These are phyloP conservation scores for Mycena filopes DNA, from an alignment of 768 basidiomycete genomes.

Conservation along the genomic window DNA sequence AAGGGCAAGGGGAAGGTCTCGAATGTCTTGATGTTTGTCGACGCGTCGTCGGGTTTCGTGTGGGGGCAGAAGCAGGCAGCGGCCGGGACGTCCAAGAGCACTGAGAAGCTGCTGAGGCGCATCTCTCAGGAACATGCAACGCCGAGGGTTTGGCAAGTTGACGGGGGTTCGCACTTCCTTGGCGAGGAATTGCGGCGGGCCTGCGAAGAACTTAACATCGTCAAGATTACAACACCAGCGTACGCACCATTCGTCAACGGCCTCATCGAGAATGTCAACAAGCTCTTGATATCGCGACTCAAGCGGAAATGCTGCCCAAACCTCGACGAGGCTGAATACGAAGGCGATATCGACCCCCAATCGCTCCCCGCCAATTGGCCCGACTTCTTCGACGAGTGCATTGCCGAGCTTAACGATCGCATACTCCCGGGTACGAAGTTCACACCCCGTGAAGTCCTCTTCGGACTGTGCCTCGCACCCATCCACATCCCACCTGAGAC, in stretches of 20 bases:
- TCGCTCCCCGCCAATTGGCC: background rate
- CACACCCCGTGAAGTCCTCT: background rate
- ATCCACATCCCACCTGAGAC: constrained; percentile 4
- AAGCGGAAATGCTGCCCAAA: constrained; percentile 9
- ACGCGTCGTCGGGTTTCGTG: background rate
- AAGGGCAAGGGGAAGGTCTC: constrained; percentile 2
- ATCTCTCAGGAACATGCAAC: background rate
- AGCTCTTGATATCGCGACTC: background rate
- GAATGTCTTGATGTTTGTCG: background rate
- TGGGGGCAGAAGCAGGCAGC: constrained; percentile 13
- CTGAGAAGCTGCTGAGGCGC: background rate
- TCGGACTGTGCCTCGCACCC: background rate
- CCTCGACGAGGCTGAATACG: constrained; percentile 2
- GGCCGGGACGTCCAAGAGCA: background rate
- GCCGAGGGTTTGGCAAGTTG: constrained; percentile 5
- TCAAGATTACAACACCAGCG: background rate
- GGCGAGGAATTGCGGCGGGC: background rate
- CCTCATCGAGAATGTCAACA: constrained; percentile 5
- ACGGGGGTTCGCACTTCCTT: constrained; percentile 4
- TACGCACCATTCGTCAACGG: constrained; percentile 9
- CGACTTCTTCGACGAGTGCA: constrained; percentile 9
- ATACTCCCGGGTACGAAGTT: background rate
- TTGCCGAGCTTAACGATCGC: constrained; percentile 1
- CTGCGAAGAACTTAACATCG: constrained; percentile 7
- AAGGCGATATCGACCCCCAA: background rate